phyloP scores from a whole-genome alignment of 345 rosid genomes.

The Mangifera indica region DNA sequence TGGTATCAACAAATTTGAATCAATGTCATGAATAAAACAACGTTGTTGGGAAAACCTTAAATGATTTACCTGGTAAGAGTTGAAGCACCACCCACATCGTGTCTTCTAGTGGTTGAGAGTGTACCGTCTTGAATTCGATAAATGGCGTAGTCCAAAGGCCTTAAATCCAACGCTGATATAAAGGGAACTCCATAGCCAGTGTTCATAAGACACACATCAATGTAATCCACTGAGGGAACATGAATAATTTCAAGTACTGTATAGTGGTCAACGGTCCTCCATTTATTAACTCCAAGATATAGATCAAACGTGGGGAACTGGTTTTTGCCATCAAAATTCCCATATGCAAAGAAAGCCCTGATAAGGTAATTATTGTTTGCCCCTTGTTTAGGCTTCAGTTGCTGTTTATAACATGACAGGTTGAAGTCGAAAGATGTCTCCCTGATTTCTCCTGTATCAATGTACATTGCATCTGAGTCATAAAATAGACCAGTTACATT shows the following conservation, averaged over 20 bases:
- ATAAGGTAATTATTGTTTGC: constrained; percentile 12
- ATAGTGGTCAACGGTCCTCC: neutral
- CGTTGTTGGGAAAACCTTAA: neutral
- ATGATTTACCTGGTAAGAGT: neutral
- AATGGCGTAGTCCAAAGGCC: constrained; percentile 9
- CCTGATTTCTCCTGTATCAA: constrained; percentile 3
- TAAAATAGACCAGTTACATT: neutral
- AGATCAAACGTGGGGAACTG: constrained; percentile 20
- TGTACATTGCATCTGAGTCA: neutral
- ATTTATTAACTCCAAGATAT: constrained; percentile 21
- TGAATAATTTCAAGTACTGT: neutral
- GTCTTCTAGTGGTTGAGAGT: rapidly evolving
- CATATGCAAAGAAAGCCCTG: constrained; percentile 23
- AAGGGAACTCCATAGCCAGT: constrained; percentile 24
- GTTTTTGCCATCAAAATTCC: constrained; percentile 21
- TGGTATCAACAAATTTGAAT: too few relatives aligned
- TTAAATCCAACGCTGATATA: constrained; percentile 29
- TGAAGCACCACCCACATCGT: neutral
- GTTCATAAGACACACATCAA: constrained; percentile 27
- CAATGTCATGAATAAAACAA: neutral
- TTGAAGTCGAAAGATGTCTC: neutral
- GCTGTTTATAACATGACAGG: neutral
- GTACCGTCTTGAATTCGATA: neutral
- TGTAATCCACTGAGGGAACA: neutral
- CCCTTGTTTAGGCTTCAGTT: constrained; percentile 15